A percentile compares a stretch with the other conserved stretches of the same genome.
Evolutionary conservation across 169 alveolate species (phyloP).

Genomic region (Eimeria praecox): DNA sequence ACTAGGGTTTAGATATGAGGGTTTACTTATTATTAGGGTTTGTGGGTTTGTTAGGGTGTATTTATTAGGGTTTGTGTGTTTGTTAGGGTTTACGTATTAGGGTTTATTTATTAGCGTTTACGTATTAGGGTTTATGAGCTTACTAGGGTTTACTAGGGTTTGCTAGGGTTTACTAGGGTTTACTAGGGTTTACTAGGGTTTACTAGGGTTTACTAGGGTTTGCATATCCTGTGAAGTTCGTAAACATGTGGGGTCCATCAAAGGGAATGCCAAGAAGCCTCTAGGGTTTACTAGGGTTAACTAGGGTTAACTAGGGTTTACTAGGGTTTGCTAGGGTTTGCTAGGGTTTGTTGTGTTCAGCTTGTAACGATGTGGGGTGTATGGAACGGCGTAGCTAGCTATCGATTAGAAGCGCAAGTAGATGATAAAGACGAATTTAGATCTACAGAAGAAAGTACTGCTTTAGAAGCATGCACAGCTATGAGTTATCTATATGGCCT

Average conservation of each 20-base stretch:
- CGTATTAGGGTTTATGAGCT: too few relatives aligned
- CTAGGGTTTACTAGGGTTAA: too few relatives aligned
- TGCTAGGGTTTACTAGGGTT: too few relatives aligned
- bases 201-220: too few relatives aligned
- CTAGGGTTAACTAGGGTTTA: too few relatives aligned
- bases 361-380: slow-evolving; percentile 73
- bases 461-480: slow-evolving; percentile 66
- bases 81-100: too few relatives aligned
- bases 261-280: too few relatives aligned
- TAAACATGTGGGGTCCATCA: too few relatives aligned
- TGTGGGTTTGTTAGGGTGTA: neutral
- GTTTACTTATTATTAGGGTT: neutral
- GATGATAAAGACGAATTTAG: neutral
- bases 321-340: neutral
- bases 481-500: slow-evolving; percentile 68
- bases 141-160: too few relatives aligned
- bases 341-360: neutral
- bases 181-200: too few relatives aligned
- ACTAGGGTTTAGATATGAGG: neutral
- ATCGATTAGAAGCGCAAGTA: neutral
- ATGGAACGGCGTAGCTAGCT: slow-evolving; percentile 56
- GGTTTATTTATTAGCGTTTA: too few relatives aligned
- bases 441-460: slow-evolving; percentile 23
- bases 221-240: too few relatives aligned
- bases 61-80: neutral